A percentile compares a stretch with the other conserved stretches of the same genome.
Evolutionary conservation across 257 asterid species (phyloP).

Genomic region (Handroanthus guayacan): DNA sequence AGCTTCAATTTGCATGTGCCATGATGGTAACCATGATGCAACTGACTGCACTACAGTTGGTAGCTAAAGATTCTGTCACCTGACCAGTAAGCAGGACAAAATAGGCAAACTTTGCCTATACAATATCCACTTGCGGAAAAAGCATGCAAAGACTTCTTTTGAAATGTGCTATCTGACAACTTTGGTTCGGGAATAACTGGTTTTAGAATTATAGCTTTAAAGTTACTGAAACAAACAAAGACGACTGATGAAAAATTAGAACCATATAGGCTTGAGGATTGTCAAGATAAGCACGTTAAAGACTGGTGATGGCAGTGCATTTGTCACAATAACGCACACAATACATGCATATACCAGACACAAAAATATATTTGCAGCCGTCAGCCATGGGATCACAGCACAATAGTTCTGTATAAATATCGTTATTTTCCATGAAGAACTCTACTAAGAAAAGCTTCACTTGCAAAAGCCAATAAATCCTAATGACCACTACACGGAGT

Average conservation of each 20-base stretch:
- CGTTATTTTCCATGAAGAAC: too few species aligned
- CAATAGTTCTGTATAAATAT: too few species aligned
- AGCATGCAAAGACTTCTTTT: background rate
- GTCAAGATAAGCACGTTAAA: background rate
- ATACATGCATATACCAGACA: background rate
- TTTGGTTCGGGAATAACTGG: background rate
- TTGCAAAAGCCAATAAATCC: too few species aligned
- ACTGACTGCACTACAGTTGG: background rate
- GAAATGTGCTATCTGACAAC: background rate
- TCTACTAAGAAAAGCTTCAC: too few species aligned
- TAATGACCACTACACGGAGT: too few species aligned
- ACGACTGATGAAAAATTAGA: background rate
- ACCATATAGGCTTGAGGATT: background rate
- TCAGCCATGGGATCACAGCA: too few species aligned
- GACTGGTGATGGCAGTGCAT: background rate
- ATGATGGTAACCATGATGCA: constrained; percentile 7
- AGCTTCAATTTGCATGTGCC: background rate
- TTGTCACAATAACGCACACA: background rate
- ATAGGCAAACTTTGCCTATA: background rate
- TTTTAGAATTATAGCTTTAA: constrained; percentile 1
- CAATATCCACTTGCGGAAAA: background rate
- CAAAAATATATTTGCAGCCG: background rate
- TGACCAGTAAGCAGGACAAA: background rate
- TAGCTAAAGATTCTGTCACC: background rate
- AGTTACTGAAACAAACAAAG: background rate